A percentile compares a stretch with the other conserved stretches of the same genome.
Evolutionary conservation across 129 eudicot genomes (phyloP).

Genomic region (Rutidosis leptorrhynchoides): DNA sequence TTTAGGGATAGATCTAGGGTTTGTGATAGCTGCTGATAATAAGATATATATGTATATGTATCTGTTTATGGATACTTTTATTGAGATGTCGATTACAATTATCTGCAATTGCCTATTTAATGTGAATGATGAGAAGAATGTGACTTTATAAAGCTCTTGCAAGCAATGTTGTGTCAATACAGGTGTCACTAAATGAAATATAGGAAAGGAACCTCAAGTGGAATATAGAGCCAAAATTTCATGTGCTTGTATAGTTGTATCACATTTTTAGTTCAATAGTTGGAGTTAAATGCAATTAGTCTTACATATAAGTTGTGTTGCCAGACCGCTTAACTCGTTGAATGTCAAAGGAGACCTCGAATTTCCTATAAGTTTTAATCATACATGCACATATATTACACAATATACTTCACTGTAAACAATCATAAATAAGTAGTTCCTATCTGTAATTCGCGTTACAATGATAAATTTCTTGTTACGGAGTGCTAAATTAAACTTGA

Average conservation of each 20-base stretch:
- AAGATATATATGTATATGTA: too few relatives aligned
- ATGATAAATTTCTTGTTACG: too few relatives aligned
- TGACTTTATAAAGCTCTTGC: slow-evolving; percentile 9
- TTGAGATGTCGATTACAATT: not conserved
- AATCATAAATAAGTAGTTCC: too few relatives aligned
- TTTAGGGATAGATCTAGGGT: slow-evolving; percentile 8
- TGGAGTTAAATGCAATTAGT: too few relatives aligned
- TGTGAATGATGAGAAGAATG: not conserved
- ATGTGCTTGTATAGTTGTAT: not conserved
- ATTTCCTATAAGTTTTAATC: too few relatives aligned
- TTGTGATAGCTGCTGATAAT: not conserved
- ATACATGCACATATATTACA: too few relatives aligned
- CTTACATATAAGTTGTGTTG: too few relatives aligned
- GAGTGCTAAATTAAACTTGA: too few relatives aligned
- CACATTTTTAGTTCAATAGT: not conserved
- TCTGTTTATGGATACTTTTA: not conserved
- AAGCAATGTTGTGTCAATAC: slow-evolving; percentile 5
- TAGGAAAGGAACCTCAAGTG: not conserved
- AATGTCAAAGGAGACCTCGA: too few relatives aligned
- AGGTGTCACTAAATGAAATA: not conserved
- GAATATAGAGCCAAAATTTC: not conserved
- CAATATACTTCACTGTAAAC: too few relatives aligned
- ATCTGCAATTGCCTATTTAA: not conserved
- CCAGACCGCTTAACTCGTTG: too few relatives aligned
- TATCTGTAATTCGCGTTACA: too few relatives aligned